These are phyloP conservation scores for Exserohilum rostratum DNA, from an alignment of 2,329 filamentous ascomycete species.

Conservation along the genomic window DNA sequence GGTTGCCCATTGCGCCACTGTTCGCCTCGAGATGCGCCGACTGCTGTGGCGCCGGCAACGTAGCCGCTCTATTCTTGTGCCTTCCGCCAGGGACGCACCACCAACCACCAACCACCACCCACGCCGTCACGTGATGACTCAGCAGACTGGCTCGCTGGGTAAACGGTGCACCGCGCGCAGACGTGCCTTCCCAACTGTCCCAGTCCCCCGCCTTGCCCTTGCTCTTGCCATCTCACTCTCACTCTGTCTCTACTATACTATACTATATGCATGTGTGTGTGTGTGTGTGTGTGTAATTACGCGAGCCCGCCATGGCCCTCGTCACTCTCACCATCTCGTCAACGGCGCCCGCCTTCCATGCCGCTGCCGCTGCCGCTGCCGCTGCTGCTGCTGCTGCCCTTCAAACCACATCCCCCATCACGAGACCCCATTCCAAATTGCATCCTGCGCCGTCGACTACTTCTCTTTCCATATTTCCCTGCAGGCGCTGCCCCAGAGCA, in stretches of 20 bases:
- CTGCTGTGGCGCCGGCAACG: neutral
- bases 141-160: too few relatives aligned
- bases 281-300: too few relatives aligned
- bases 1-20: slow-evolving; percentile 11
- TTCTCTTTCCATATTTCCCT: too few relatives aligned
- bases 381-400: neutral
- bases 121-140: slow-evolving; percentile 6
- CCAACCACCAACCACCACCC: slow-evolving; percentile 9
- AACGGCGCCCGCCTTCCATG: neutral
- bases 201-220: too few relatives aligned
- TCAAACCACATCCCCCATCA: neutral
- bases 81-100: neutral
- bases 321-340: too few relatives aligned
- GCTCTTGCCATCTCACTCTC: too few relatives aligned
- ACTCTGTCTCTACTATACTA: too few relatives aligned
- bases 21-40: slow-evolving; percentile 5
- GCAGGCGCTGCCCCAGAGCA: slow-evolving; percentile 29
- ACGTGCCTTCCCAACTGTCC: too few relatives aligned
- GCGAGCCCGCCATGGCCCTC: neutral
- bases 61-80: slow-evolving; percentile 12
- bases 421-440: too few relatives aligned
- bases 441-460: too few relatives aligned
- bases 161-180: too few relatives aligned
- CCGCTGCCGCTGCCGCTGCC: neutral
- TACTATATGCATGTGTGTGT: too few relatives aligned